Evolutionary conservation across 768 basidiomycete genomes (phyloP).

Genomic region (Dendrothele bispora): DNA sequence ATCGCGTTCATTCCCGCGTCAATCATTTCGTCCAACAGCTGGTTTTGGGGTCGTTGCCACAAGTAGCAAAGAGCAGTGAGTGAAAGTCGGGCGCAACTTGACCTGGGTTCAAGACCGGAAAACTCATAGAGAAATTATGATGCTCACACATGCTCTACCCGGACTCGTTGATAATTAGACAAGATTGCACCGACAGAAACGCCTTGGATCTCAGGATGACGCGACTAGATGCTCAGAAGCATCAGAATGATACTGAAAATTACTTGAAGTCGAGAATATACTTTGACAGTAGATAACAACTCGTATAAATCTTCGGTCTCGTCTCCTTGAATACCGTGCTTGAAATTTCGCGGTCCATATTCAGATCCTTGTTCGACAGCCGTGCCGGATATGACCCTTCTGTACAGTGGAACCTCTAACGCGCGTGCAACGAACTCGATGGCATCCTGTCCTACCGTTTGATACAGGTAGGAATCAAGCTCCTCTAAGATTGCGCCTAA

Average conservation of each 20-base stretch:
- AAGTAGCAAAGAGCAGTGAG: constrained; percentile 84
- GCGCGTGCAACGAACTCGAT: constrained; percentile 85
- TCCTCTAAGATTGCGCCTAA: constrained; percentile 65
- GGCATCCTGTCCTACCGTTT: constrained; percentile 97
- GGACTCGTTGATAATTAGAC: constrained; percentile 94
- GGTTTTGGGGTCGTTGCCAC: constrained; percentile 91
- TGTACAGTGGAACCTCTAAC: constrained; percentile 83
- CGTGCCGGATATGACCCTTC: constrained; percentile 75
- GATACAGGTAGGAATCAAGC: constrained; percentile 97
- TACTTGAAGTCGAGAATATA: constrained; percentile 26
- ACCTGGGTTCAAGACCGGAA: not conserved
- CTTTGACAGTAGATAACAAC: constrained; percentile 76
- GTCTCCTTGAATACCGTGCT: constrained; percentile 69
- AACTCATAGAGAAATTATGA: not conserved
- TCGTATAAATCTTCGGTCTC: constrained; percentile 93
- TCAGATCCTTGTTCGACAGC: constrained; percentile 82
- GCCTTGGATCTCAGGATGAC: constrained; percentile 79
- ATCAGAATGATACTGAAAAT: constrained; percentile 2
- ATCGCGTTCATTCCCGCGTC: constrained; percentile 74
- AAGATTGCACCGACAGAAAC: constrained; percentile 96
- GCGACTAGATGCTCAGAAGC: constrained; percentile 40
- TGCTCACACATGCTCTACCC: constrained; percentile 95
- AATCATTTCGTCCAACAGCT: constrained; percentile 87
- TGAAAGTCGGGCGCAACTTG: constrained; percentile 77
- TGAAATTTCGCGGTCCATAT: constrained; percentile 72